A percentile compares a stretch with the other conserved stretches of the same genome.
These are phyloP conservation scores for Pugionium dolabratum DNA, from an alignment of 345 rosid species.

Conservation along the genomic window DNA sequence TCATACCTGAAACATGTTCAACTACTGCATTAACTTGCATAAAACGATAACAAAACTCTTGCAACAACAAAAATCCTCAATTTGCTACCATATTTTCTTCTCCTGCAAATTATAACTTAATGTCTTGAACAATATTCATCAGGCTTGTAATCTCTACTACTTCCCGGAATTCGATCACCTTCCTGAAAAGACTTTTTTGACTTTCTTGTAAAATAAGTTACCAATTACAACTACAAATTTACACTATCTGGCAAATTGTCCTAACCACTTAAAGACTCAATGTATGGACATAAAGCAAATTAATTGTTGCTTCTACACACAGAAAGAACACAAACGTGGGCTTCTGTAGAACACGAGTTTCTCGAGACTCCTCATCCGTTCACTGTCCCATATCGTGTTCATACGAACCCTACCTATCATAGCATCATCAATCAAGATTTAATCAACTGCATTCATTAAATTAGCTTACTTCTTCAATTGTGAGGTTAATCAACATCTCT, in stretches of 20 bases:
- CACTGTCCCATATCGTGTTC: slow-evolving; percentile 21
- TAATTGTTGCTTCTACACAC: not conserved
- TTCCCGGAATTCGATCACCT: too few relatives aligned
- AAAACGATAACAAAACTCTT: too few relatives aligned
- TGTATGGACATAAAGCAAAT: slow-evolving; percentile 6
- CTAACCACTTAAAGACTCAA: not conserved
- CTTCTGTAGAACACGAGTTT: slow-evolving; percentile 30
- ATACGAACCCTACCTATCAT: slow-evolving; percentile 10
- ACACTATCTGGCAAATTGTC: slow-evolving; percentile 5
- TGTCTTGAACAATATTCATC: too few relatives aligned
- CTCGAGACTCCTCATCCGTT: slow-evolving; percentile 25
- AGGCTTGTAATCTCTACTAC: too few relatives aligned
- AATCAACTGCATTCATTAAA: not conserved
- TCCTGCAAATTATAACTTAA: too few relatives aligned
- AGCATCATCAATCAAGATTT: not conserved
- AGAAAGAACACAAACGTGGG: slow-evolving; percentile 28
- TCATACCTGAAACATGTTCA: too few relatives aligned
- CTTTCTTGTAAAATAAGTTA: not conserved
- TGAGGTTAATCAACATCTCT: too few relatives aligned
- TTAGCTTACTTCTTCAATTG: not conserved
- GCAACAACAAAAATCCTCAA: too few relatives aligned
- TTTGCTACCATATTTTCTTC: too few relatives aligned
- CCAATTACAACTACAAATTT: not conserved
- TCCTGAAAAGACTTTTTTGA: too few relatives aligned
- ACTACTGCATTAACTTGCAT: too few relatives aligned